Evolutionary conservation across 768 basidiomycete species (phyloP), one percentile per base, ranked within the genome.

Genomic region (Boletus huronensis): DNA sequence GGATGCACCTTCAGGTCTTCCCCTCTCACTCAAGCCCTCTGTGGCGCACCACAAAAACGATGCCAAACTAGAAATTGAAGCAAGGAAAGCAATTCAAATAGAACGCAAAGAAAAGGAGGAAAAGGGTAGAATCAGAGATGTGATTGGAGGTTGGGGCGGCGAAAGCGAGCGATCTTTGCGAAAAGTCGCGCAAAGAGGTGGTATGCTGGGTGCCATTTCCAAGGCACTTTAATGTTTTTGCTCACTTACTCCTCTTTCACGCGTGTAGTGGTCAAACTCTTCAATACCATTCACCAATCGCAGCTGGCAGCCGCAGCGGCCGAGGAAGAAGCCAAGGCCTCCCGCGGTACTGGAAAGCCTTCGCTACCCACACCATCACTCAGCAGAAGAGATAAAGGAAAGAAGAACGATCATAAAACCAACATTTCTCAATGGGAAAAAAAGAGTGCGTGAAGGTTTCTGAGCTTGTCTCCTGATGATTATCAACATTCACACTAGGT

Each of bases 111-210:
- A 85, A 57, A 87, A 79, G 59, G 87, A 89, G 58, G 88, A 89
- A 58, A 83, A 76, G 58, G 82, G 82, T 13, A 74, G 82, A 53
- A 78, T 88, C 59, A 79, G 74, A 38, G 85, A 88, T 67, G 82
- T 84, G 16, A 91, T 89, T 66, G 90, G 85, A 53, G 93, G 92
- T 39, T 97, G 93, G 94, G 94, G 89, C 29, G 87, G 81, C 13
- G 88, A 90, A 70, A 82, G 81, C 71, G 92, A 86, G 75, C 81
- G 82, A 70, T 86, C 79, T 55, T 75, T 84, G 64, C 82, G 80
- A 69, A 98, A 88, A 77, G 91, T 81, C 70, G 96, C 86, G 59
- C 97, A 87, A 73, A 77, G 89, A 68, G 89, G 89, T 72, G 89
- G 89, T 89, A 68, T 48, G 81, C 62, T 19, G 13, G 36, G 39